phyloP scores from a whole-genome alignment of 345 rosid genomes.

The Punica granatum region DNA sequence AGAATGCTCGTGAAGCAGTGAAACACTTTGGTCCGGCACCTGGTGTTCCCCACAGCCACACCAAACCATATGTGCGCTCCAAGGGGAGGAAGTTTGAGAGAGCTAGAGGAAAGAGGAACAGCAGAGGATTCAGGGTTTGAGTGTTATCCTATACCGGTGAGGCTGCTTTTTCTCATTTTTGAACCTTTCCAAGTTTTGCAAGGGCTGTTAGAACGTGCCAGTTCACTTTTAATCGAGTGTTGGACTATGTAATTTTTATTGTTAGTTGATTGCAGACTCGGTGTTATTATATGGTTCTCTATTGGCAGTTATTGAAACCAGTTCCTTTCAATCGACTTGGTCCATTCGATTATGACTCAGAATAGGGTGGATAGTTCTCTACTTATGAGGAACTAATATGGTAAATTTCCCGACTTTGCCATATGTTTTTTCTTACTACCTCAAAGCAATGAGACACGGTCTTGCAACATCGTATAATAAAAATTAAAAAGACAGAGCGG shows the following conservation, averaged over 20 bases:
- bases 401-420: too few relatives aligned
- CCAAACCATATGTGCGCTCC: constrained; percentile 58
- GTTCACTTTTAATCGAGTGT: background rate
- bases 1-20: constrained; percentile 67
- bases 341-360: too few relatives aligned
- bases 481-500: too few relatives aligned
- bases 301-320: too few relatives aligned
- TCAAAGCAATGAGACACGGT: too few relatives aligned
- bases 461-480: too few relatives aligned
- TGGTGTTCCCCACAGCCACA: constrained; percentile 73
- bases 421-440: too few relatives aligned
- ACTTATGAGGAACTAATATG: too few relatives aligned
- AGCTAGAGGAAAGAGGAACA: constrained; percentile 67
- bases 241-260: background rate
- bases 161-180: background rate
- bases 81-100: constrained; percentile 62
- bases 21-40: constrained; percentile 82
- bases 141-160: constrained; percentile 5
- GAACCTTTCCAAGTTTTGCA: background rate
- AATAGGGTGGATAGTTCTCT: too few relatives aligned
- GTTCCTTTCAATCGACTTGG: too few relatives aligned
- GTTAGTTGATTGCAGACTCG: too few relatives aligned
- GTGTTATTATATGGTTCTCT: too few relatives aligned
- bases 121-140: constrained; percentile 62
- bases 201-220: background rate